Conservation (phyloP, 2,329 filamentous ascomycete species). For the Epichloe typhina region DNA sequence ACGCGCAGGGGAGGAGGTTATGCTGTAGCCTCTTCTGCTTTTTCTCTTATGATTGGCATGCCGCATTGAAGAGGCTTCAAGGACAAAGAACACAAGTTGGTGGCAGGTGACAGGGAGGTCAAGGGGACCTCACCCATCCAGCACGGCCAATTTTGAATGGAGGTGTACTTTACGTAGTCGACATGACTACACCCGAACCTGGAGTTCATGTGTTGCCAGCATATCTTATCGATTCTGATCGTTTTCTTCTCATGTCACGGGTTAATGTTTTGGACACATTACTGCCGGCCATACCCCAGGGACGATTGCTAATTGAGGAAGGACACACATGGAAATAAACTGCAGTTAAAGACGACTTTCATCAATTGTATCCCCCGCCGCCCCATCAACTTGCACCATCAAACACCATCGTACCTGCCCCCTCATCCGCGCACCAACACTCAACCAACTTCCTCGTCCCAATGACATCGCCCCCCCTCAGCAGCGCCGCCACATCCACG, state of each 20-base stretch:
- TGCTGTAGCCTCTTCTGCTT: not conserved
- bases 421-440: slow-evolving; percentile 44
- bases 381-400: slow-evolving; percentile 1
- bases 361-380: not conserved
- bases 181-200: not conserved
- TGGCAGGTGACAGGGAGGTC: not conserved
- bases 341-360: not conserved
- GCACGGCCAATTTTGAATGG: too few relatives aligned
- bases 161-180: not conserved
- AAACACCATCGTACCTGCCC: slow-evolving; percentile 25
- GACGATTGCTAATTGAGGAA: too few relatives aligned
- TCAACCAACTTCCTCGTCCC: slow-evolving; percentile 58
- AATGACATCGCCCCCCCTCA: slow-evolving; percentile 55
- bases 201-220: slow-evolving; percentile 13
- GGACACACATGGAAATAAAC: too few relatives aligned
- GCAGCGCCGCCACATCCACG: slow-evolving; percentile 60
- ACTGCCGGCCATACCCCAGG: too few relatives aligned
- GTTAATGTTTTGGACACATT: too few relatives aligned
- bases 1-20: not conserved
- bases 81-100: not conserved
- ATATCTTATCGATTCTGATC: slow-evolving; percentile 3
- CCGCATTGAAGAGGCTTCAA: not conserved
- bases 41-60: not conserved
- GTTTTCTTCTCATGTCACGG: too few relatives aligned
- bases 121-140: not conserved